These are phyloP conservation scores for Solanum piurae DNA, from an alignment of 257 asterid genomes.

Conservation along the genomic window DNA sequence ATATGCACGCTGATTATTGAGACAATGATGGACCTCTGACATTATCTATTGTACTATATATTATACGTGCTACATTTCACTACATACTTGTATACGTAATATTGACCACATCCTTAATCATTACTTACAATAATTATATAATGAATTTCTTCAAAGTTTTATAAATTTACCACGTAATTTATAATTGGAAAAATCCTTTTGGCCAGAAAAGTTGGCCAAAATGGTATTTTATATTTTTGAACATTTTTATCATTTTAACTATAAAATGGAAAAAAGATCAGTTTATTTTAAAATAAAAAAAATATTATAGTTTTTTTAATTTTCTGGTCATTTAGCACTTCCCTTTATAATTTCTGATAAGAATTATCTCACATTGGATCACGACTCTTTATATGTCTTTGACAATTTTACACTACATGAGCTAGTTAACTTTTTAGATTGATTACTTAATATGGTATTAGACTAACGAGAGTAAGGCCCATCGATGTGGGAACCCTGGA, in stretches of 20 bases:
- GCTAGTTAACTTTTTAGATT: background rate
- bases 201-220: no score
- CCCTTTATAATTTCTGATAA: background rate
- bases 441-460: background rate
- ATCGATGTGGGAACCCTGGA: background rate
- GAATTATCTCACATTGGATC: background rate
- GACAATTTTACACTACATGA: background rate
- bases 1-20: conserved; percentile 45
- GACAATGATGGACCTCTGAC: conserved; percentile 66
- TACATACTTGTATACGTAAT: background rate
- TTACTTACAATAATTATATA: background rate
- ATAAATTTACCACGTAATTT: background rate
- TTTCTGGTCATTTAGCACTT: no score
- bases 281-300: no score
- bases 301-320: no score
- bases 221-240: no score
- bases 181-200: no score
- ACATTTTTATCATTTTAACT: no score
- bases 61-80: background rate
- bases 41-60: conserved; percentile 5
- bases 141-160: background rate
- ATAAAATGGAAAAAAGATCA: no score
- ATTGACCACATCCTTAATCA: background rate
- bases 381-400: background rate
- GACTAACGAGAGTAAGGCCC: background rate